These are phyloP conservation scores for Podaxis rugospora DNA, from an alignment of 768 basidiomycete genomes.

Conservation along the genomic window DNA sequence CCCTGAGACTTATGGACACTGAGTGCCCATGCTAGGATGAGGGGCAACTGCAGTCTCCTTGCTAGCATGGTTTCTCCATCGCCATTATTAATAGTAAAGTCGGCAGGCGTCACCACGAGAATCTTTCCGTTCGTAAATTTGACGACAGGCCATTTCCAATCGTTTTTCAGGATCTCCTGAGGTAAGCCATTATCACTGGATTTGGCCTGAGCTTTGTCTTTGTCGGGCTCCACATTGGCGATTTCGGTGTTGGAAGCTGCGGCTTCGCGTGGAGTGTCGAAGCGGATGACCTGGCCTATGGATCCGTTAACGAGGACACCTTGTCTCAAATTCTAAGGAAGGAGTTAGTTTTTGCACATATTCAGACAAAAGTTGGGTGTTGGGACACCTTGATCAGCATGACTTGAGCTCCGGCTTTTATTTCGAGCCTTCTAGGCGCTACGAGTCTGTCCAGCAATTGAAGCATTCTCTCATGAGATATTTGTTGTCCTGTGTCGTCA, in stretches of 20 bases:
- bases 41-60: constrained; percentile 45
- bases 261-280: constrained; percentile 42
- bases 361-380: not conserved
- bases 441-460: constrained; percentile 58
- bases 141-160: constrained; percentile 51
- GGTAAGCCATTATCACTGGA: not conserved
- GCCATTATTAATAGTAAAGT: constrained; percentile 63
- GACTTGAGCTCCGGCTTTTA: constrained; percentile 79
- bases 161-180: not conserved
- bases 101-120: constrained; percentile 46
- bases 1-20: constrained; percentile 90
- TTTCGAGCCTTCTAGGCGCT: constrained; percentile 37
- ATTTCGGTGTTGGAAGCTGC: constrained; percentile 30
- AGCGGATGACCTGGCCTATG: constrained; percentile 50
- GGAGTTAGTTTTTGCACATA: not conserved
- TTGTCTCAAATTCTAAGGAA: constrained; percentile 58
- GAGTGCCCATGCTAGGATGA: constrained; percentile 87
- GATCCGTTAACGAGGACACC: constrained; percentile 70
- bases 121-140: constrained; percentile 46
- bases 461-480: constrained; percentile 34
- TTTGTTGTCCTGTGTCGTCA: constrained; percentile 36
- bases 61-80: constrained; percentile 53
- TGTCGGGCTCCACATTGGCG: constrained; percentile 18
- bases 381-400: constrained; percentile 66
- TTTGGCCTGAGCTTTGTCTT: not conserved